Percentiles rank a stretch among this genome's conserved stretches.
phyloP scores from a whole-genome alignment of 768 basidiomycete genomes.

The Lactarius indigo region DNA sequence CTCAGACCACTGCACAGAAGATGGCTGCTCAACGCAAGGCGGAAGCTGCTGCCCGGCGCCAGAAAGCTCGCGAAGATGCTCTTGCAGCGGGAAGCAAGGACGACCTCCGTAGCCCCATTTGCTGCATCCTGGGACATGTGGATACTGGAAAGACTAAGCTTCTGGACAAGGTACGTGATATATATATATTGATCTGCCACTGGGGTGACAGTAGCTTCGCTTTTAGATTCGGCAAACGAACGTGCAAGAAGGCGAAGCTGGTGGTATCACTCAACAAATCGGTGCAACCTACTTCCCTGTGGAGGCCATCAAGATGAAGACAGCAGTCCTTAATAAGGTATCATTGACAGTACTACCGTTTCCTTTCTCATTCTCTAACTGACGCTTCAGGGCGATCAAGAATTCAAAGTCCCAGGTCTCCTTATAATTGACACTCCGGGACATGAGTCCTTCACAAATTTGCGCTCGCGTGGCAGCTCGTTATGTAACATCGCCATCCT shows the following conservation, averaged over 20 bases:
- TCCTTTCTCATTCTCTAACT: conserved; percentile 2
- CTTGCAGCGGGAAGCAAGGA: conserved; percentile 85
- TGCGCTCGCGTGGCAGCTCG: conserved; percentile 92
- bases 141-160: conserved; percentile 99
- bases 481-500: conserved; percentile 98
- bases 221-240: conserved; percentile 96
- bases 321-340: conserved; percentile 87
- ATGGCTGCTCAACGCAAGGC: conserved; percentile 70
- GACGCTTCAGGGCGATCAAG: conserved; percentile 61
- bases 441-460: conserved; percentile 98
- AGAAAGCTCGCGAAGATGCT: conserved; percentile 80
- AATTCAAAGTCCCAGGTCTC: conserved; percentile 96
- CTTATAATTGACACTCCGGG: conserved; percentile 97
- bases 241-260: conserved; percentile 98
- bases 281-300: conserved; percentile 99
- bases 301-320: conserved; percentile 91
- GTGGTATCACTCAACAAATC: conserved; percentile 99
- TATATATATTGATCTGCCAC: not conserved
- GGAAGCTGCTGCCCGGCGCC: conserved; percentile 76
- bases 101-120: conserved; percentile 92
- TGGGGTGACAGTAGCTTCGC: not conserved
- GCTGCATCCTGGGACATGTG: conserved; percentile 98
- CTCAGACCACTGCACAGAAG: conserved; percentile 63
- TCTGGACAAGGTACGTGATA: conserved; percentile 76
- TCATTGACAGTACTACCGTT: conserved; percentile 19